Evolutionary conservation across 2,329 filamentous ascomycete genomes (phyloP).

Genomic region (Alternaria triticina): DNA sequence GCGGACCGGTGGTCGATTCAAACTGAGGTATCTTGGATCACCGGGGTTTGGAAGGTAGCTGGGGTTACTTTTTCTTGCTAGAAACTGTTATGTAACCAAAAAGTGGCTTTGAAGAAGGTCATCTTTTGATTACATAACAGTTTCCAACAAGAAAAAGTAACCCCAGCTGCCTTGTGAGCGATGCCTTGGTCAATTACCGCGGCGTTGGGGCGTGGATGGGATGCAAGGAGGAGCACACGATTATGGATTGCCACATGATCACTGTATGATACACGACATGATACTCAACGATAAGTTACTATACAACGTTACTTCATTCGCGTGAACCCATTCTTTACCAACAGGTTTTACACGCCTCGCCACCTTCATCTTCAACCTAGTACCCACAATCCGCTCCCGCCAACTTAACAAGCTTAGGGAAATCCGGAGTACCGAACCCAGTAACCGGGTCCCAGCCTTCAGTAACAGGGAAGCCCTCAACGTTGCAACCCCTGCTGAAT

Average conservation of each 20-base stretch:
- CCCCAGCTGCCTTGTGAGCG: not conserved
- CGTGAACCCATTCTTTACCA: not conserved
- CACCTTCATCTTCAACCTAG: not conserved
- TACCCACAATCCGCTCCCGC: conserved; percentile 22
- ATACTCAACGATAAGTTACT: not conserved
- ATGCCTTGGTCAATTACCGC: not conserved
- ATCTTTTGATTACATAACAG: not conserved
- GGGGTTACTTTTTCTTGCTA: not conserved
- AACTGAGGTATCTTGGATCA: not conserved
- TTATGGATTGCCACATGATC: not conserved
- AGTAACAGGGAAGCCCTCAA: conserved; percentile 43
- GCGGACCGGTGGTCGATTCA: not conserved
- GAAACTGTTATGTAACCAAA: not conserved
- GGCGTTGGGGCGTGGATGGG: not conserved
- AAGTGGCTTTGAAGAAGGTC: not conserved
- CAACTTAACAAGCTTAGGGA: conserved; percentile 36
- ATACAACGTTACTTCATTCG: not conserved
- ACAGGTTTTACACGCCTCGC: not conserved
- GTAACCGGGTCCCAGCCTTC: conserved; percentile 49
- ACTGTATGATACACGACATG: not conserved
- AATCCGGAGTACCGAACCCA: conserved; percentile 44
- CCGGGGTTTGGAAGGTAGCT: not conserved
- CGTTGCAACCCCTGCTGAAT: conserved; percentile 47
- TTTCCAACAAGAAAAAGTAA: too few relatives aligned
- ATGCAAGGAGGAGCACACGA: not conserved